These are phyloP conservation scores for Brassica cretica DNA, from an alignment of 345 rosid species.

Conservation along the genomic window DNA sequence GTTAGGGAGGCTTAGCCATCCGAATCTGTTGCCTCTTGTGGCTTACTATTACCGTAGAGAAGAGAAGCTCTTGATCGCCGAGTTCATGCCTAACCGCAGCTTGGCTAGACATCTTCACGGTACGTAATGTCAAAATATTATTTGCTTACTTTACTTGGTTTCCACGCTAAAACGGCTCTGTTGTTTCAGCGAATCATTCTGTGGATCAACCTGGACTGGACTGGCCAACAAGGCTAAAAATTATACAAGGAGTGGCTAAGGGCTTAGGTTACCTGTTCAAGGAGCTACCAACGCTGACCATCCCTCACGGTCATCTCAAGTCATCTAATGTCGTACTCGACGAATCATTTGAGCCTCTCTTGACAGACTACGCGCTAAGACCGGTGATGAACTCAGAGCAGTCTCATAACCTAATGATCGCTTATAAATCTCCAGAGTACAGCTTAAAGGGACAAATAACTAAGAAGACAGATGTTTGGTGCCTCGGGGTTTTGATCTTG, in stretches of 20 bases:
- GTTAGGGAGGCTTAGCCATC: slow-evolving; percentile 61
- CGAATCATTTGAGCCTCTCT: slow-evolving; percentile 50
- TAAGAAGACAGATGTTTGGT: slow-evolving; percentile 66
- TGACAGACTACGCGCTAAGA: slow-evolving; percentile 61
- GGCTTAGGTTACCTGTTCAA: slow-evolving; percentile 63
- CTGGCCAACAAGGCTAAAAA: slow-evolving; percentile 62
- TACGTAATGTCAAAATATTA: slow-evolving; percentile 16
- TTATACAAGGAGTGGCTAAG: slow-evolving; percentile 62
- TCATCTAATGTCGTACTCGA: slow-evolving; percentile 75
- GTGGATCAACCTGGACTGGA: slow-evolving; percentile 50
- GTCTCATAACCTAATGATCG: slow-evolving; percentile 57
- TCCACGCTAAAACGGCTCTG: slow-evolving; percentile 3
- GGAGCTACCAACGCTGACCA: slow-evolving; percentile 51
- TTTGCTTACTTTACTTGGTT: neutral
- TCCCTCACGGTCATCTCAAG: slow-evolving; percentile 78
- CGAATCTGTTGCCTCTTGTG: slow-evolving; percentile 1
- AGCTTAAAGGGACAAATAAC: slow-evolving; percentile 44
- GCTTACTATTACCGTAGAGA: slow-evolving; percentile 75
- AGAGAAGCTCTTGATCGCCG: slow-evolving; percentile 67
- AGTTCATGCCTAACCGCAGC: slow-evolving; percentile 56
- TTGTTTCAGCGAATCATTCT: slow-evolving; percentile 57
- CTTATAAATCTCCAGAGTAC: slow-evolving; percentile 78
- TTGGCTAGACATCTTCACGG: slow-evolving; percentile 78
- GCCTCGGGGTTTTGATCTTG: slow-evolving; percentile 64
- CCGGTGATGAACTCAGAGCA: slow-evolving; percentile 67